Evolutionary conservation across 2,329 filamentous ascomycete species (phyloP).

Genomic region (Claviceps spartinae): DNA sequence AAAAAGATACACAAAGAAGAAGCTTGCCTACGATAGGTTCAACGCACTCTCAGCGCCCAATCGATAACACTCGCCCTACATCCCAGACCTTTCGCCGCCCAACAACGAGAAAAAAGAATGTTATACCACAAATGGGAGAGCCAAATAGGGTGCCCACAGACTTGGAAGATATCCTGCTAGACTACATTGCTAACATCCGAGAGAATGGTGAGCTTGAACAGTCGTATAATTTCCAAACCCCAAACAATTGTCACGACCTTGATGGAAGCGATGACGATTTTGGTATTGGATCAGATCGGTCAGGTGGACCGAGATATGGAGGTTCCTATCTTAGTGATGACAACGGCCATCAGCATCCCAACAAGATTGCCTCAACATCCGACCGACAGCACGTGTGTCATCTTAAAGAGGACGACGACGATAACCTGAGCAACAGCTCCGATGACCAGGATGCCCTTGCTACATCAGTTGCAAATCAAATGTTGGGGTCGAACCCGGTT

Average conservation of each 20-base stretch:
- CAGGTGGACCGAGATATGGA: neutral
- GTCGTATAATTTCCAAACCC: constrained; percentile 42
- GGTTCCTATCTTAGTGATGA: neutral
- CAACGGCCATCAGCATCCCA: neutral
- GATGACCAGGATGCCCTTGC: constrained; percentile 15
- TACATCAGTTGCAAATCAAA: constrained; percentile 13
- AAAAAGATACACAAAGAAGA: neutral
- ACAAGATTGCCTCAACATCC: neutral
- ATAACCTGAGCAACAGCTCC: neutral
- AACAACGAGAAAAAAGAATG: neutral
- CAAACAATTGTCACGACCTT: constrained; percentile 27
- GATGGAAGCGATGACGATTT: constrained; percentile 15
- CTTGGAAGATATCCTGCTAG: constrained; percentile 45
- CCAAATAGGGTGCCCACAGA: neutral
- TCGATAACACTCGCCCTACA: neutral
- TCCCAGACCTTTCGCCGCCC: neutral
- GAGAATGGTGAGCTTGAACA: constrained; percentile 43
- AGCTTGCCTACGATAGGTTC: neutral
- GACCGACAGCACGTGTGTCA: neutral
- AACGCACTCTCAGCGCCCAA: neutral
- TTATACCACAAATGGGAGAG: neutral
- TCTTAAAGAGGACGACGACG: neutral
- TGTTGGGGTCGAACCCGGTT: constrained; percentile 3
- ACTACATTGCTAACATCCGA: constrained; percentile 58
- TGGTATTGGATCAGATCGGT: neutral